Percentiles rank a stretch among this genome's conserved stretches.
Conservation (phyloP, 2,329 filamentous ascomycete species). For the Thermoascus crustaceus region DNA sequence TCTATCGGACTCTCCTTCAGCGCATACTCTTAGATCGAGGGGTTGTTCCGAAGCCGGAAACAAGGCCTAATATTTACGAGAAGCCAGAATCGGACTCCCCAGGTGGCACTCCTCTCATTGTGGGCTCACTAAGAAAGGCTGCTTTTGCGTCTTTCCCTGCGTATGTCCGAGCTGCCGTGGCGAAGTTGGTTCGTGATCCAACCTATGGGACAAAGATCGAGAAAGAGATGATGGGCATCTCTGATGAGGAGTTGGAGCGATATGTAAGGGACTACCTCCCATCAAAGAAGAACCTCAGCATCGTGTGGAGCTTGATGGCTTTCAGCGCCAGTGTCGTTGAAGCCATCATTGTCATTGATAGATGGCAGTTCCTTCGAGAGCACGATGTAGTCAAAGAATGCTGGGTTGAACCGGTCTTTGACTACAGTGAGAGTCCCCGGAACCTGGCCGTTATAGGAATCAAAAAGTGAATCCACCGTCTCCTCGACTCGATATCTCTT, state of each 20-base stretch:
- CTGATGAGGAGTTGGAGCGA: slow-evolving; percentile 62
- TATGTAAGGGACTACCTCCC: slow-evolving; percentile 61
- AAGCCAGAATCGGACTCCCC: too few relatives aligned
- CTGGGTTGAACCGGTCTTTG: slow-evolving; percentile 93
- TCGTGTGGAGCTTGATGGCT: slow-evolving; percentile 93
- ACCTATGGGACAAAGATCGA: slow-evolving; percentile 53
- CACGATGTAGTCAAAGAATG: slow-evolving; percentile 64
- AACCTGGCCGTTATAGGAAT: slow-evolving; percentile 91
- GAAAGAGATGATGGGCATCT: slow-evolving; percentile 59
- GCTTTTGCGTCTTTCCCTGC: slow-evolving; percentile 67
- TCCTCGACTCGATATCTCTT: not conserved
- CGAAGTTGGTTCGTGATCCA: slow-evolving; percentile 60
- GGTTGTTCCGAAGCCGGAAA: slow-evolving; percentile 55
- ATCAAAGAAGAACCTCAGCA: slow-evolving; percentile 70
- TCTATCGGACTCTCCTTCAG: slow-evolving; percentile 83
- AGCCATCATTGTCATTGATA: slow-evolving; percentile 79
- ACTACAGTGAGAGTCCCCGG: slow-evolving; percentile 74
- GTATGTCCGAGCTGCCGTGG: slow-evolving; percentile 74
- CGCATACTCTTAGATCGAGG: slow-evolving; percentile 83
- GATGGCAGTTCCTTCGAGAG: slow-evolving; percentile 80
- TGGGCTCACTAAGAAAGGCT: slow-evolving; percentile 73
- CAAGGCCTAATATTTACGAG: slow-evolving; percentile 23
- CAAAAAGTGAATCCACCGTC: slow-evolving; percentile 47
- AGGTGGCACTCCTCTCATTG: slow-evolving; percentile 66
- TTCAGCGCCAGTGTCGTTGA: slow-evolving; percentile 87